Percentiles rank a stretch among this genome's conserved stretches.
Conservation (phyloP, 176 grass and related monocot species). For the Rhynchospora pubera region DNA sequence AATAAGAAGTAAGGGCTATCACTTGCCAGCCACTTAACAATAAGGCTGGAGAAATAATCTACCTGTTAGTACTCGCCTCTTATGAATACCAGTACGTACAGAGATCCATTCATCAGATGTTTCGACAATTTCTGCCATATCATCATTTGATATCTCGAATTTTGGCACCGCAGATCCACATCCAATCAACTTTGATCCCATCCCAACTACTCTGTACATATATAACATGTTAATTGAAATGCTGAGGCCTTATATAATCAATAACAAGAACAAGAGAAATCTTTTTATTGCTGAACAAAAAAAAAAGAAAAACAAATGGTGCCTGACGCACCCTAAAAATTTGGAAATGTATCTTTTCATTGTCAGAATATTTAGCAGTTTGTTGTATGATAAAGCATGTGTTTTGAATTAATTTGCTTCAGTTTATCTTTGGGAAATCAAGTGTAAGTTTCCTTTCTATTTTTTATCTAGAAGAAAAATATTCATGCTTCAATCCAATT, state of each 20-base stretch:
- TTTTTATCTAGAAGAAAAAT: background rate
- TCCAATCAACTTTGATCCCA: constrained; percentile 68
- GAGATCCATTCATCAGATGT: constrained; percentile 89
- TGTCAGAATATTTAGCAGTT: background rate
- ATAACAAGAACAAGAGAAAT: background rate
- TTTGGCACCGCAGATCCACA: constrained; percentile 55
- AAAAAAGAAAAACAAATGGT: too few relatives aligned
- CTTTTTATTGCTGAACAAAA: too few relatives aligned
- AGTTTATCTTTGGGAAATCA: background rate
- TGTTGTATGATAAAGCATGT: background rate
- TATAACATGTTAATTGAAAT: constrained; percentile 11
- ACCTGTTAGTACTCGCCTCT: constrained; percentile 76
- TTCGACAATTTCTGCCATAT: constrained; percentile 81
- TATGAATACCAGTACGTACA: constrained; percentile 66
- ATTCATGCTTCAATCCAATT: background rate
- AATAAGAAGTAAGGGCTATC: background rate
- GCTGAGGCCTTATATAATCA: background rate
- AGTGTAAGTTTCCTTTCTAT: background rate
- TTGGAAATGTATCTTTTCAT: background rate
- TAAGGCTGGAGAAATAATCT: background rate
- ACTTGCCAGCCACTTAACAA: background rate
- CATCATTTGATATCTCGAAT: constrained; percentile 57
- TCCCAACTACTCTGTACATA: constrained; percentile 46
- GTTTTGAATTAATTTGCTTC: background rate
- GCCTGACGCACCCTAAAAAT: too few relatives aligned